These are phyloP conservation scores for Favolaschia claudopus DNA, from an alignment of 768 basidiomycete genomes.

Conservation along the genomic window DNA sequence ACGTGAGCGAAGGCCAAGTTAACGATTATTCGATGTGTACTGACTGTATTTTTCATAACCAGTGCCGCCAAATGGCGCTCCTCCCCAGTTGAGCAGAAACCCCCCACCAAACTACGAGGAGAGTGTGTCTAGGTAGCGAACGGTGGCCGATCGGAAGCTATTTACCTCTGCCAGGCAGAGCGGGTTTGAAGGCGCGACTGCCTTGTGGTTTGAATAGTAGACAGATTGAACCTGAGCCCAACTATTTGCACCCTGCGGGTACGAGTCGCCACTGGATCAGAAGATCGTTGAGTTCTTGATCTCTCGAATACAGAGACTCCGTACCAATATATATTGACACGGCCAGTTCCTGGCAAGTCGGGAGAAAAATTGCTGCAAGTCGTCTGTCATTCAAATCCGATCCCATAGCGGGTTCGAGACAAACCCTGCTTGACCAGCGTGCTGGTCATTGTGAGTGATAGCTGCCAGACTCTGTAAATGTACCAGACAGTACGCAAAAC, in stretches of 20 bases:
- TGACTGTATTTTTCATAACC: constrained; percentile 60
- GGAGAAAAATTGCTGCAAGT: constrained; percentile 52
- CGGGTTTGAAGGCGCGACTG: constrained; percentile 53
- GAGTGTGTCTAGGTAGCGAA: neutral
- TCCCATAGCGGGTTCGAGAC: neutral
- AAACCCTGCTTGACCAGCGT: constrained; percentile 49
- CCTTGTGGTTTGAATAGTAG: constrained; percentile 53
- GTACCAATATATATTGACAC: constrained; percentile 59
- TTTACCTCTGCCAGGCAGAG: constrained; percentile 58
- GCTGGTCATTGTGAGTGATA: constrained; percentile 58
- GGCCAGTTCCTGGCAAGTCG: constrained; percentile 49
- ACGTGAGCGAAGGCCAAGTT: neutral
- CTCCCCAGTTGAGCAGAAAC: constrained; percentile 54
- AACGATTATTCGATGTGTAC: constrained; percentile 13
- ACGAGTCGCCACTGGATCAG: constrained; percentile 54
- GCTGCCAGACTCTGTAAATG: constrained; percentile 36
- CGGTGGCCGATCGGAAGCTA: neutral
- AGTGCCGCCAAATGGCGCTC: constrained; percentile 50
- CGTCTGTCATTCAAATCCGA: neutral
- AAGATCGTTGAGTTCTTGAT: neutral
- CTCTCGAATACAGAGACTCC: constrained; percentile 3
- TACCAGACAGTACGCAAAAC: neutral
- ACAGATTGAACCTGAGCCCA: constrained; percentile 60
- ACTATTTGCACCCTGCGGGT: constrained; percentile 54
- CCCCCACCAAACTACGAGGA: constrained; percentile 54